phyloP scores from a whole-genome alignment of 2,329 filamentous ascomycete species.

The Curvularia sp. region DNA sequence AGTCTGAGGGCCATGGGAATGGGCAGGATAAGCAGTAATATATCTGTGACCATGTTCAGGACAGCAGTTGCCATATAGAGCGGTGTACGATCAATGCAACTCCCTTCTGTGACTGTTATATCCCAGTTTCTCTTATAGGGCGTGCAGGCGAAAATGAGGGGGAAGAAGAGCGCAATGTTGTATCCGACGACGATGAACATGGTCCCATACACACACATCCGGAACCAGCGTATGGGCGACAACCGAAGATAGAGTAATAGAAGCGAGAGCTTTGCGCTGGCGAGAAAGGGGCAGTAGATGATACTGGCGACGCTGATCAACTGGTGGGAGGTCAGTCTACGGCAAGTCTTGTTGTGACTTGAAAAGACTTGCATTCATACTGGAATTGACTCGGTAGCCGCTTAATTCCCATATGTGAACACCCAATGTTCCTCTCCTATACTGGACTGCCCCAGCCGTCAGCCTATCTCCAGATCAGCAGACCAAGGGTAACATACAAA shows the following conservation, averaged over 20 bases:
- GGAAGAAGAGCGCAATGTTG: constrained; percentile 30
- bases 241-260: constrained; percentile 30
- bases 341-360: neutral
- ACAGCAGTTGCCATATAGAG: constrained; percentile 33
- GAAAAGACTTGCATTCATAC: constrained; percentile 16
- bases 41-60: constrained; percentile 31
- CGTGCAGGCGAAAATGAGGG: constrained; percentile 31
- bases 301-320: constrained; percentile 18
- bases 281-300: constrained; percentile 25
- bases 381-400: constrained; percentile 16
- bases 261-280: constrained; percentile 32
- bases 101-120: constrained; percentile 22
- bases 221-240: constrained; percentile 23
- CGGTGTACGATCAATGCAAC: constrained; percentile 28
- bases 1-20: constrained; percentile 30
- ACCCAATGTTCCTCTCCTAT: constrained; percentile 23
- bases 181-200: constrained; percentile 33
- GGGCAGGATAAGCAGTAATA: constrained; percentile 27
- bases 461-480: neutral
- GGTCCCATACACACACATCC: constrained; percentile 19
- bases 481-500: constrained; percentile 9
- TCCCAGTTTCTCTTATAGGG: constrained; percentile 30
- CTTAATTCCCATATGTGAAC: constrained; percentile 34
- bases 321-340: constrained; percentile 8
- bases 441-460: constrained; percentile 15